Evolutionary conservation across 371 early-diverging fungal species (phyloP).

Genomic region (Saksenaea vasiformis): DNA sequence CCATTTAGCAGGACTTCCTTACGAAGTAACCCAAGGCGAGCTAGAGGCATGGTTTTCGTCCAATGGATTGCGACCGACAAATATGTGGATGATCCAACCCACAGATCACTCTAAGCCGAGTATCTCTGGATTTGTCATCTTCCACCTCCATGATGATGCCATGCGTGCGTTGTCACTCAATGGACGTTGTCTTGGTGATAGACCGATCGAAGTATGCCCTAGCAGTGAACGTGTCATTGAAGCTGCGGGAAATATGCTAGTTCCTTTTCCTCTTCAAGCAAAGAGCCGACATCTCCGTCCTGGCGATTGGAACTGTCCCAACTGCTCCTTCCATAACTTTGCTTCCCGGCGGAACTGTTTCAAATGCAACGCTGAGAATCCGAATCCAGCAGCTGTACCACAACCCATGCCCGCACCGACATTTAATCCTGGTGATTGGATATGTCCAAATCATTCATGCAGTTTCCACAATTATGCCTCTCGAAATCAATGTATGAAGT

Average conservation of each 20-base stretch:
- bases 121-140: slow-evolving; percentile 61
- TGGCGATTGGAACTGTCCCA: slow-evolving; percentile 80
- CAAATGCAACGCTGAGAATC: slow-evolving; percentile 66
- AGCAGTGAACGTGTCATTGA: slow-evolving; percentile 61
- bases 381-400: slow-evolving; percentile 31
- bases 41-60: slow-evolving; percentile 68
- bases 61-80: slow-evolving; percentile 57
- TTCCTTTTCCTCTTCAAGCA: slow-evolving; percentile 60
- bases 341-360: slow-evolving; percentile 69
- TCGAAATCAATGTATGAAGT: slow-evolving; percentile 47
- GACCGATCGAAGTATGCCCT: slow-evolving; percentile 70
- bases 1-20: slow-evolving; percentile 62
- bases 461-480: slow-evolving; percentile 61
- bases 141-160: slow-evolving; percentile 62
- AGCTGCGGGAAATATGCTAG: slow-evolving; percentile 52
- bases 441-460: slow-evolving; percentile 57
- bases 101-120: slow-evolving; percentile 55
- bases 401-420: slow-evolving; percentile 30
- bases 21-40: slow-evolving; percentile 66
- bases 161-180: slow-evolving; percentile 65
- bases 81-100: slow-evolving; percentile 57
- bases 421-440: slow-evolving; percentile 47
- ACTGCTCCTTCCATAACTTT: slow-evolving; percentile 78
- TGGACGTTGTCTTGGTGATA: slow-evolving; percentile 66
- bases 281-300: slow-evolving; percentile 51